Evolutionary conservation across 148 eudicot species (phyloP).

Genomic region (Rhododendron molle): DNA sequence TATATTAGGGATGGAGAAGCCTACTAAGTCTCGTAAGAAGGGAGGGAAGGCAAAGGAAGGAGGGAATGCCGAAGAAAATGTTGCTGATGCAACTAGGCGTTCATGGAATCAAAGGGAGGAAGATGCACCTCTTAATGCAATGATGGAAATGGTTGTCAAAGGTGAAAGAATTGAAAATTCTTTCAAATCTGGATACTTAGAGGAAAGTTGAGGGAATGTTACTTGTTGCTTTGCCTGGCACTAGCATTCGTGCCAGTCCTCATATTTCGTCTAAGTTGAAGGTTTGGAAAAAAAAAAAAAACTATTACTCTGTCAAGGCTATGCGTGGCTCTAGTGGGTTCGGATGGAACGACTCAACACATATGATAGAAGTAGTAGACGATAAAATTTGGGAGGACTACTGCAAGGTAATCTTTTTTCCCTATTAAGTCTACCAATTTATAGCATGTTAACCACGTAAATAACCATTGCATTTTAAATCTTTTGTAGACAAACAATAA

Average conservation of each 20-base stretch:
- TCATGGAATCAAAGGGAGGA: not conserved
- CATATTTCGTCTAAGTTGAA: too few relatives aligned
- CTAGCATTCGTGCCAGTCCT: not conserved
- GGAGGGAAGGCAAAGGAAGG: too few relatives aligned
- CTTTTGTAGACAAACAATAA: too few relatives aligned
- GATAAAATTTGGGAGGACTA: not conserved
- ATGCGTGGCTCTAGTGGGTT: not conserved
- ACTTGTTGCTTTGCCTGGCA: not conserved
- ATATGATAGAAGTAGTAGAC: not conserved
- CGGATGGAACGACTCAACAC: not conserved
- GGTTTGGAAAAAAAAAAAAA: too few relatives aligned
- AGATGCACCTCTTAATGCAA: not conserved
- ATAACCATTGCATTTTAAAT: too few relatives aligned
- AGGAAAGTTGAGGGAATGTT: not conserved
- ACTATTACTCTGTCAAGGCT: not conserved
- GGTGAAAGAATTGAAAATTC: not conserved
- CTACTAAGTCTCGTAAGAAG: too few relatives aligned
- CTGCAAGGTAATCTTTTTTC: not conserved
- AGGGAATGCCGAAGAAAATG: too few relatives aligned
- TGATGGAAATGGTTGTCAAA: not conserved
- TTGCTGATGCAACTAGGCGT: not conserved
- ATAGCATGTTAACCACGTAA: too few relatives aligned
- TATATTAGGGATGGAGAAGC: not conserved
- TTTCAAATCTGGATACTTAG: not conserved
- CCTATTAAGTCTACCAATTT: too few relatives aligned